Evolutionary conservation across 2,329 filamentous ascomycete species (phyloP), one percentile per base, ranked within the genome.

Genomic region (Cercospora berteroae): DNA sequence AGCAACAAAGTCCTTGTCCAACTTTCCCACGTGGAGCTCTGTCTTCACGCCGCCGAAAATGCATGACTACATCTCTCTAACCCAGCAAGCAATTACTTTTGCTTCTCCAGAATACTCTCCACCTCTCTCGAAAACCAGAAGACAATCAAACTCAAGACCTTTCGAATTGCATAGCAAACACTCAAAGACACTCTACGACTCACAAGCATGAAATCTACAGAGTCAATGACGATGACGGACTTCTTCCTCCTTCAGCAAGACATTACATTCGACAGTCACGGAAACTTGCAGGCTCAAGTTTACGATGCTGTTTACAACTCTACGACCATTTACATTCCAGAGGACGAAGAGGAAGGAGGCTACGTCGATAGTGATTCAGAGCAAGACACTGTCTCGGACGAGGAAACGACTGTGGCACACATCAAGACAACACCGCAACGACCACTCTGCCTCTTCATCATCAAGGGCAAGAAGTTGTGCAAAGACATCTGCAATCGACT

Each of bases 201-300:
- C 6, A 6, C 12, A 2, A 2, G 27, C 2, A 39, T 25, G 31
- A 8, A 7, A 5, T 13, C 2, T 18, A 42, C 36, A 18, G 31
- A 12, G 3, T 2, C 8, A 33, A 39, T 20, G 16, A n/a, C 16
- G 12, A 39, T 42, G 31, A 33, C 36, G 6, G 31, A 60, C 31
- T 48, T 44, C 12, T 61, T 29, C 59, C 23, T 27, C 23, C 25
- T 10, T 18, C 36, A 44, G n/a, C 39, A 61, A 36, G 18, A 61
- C 20, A 61, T 48, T 9, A 42, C 36, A 16, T 61, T 61, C 59
- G 27, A 61, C 25, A 61, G 59, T 9, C 2, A 33, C 36, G 59
- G 59, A 48, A 23, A 44, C 23, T 44, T 48, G 36, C 23, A 29
- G 36, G 59, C 59, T 50, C 59, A 61, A 61, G n/a, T 61, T 25